phyloP scores from a whole-genome alignment of 2,329 filamentous ascomycete species.

The Penicillium sp. region DNA sequence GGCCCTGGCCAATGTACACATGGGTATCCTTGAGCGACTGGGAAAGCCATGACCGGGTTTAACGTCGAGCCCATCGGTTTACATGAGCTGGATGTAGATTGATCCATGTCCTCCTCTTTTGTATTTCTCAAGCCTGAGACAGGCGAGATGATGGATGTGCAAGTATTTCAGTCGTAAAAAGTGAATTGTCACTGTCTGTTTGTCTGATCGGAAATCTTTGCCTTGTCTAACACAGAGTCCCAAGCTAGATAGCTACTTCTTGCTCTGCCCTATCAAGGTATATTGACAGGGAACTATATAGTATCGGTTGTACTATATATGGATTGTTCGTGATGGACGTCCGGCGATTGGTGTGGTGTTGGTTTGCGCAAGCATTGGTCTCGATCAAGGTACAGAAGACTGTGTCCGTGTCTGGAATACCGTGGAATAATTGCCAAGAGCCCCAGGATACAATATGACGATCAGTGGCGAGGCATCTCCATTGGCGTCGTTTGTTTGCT shows the following conservation, averaged over 20 bases:
- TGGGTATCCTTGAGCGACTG: background rate
- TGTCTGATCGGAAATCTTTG: slow-evolving; percentile 38
- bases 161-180: slow-evolving; percentile 37
- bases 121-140: slow-evolving; percentile 13
- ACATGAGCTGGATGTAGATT: slow-evolving; percentile 18
- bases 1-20: slow-evolving; percentile 1
- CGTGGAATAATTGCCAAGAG: background rate
- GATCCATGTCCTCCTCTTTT: slow-evolving; percentile 5
- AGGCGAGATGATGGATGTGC: slow-evolving; percentile 25
- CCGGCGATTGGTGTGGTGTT: slow-evolving; percentile 24
- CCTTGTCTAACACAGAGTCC: slow-evolving; percentile 68
- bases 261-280: slow-evolving; percentile 64
- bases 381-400: background rate
- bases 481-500: background rate
- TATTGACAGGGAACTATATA: slow-evolving; percentile 66
- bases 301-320: slow-evolving; percentile 48
- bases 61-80: slow-evolving; percentile 17
- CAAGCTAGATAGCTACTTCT: slow-evolving; percentile 62
- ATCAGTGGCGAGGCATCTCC: background rate
- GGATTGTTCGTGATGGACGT: slow-evolving; percentile 38
- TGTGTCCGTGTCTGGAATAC: background rate
- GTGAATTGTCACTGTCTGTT: slow-evolving; percentile 38
- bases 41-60: slow-evolving; percentile 11
- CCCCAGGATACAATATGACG: background rate
- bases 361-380: slow-evolving; percentile 16